Evolutionary conservation across 768 basidiomycete genomes (phyloP).

Genomic region (Mycena latifolia): DNA sequence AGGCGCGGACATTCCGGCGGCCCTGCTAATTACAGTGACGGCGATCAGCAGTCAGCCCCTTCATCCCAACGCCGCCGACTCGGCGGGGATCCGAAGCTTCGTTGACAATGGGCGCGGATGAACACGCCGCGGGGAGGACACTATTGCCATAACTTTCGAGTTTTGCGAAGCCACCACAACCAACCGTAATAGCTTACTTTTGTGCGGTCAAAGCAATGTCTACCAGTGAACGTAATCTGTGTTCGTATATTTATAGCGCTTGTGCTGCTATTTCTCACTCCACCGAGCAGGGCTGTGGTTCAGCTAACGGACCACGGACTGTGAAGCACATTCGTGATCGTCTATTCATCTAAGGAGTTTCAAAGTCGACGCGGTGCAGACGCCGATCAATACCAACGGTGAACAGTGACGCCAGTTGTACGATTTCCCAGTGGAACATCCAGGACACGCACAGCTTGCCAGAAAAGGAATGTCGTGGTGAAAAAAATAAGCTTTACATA

Average conservation of each 20-base stretch:
- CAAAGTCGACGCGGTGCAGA: not conserved
- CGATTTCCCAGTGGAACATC: not conserved
- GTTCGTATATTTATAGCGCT: not conserved
- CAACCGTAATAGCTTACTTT: too few relatives aligned
- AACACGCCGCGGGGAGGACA: too few relatives aligned
- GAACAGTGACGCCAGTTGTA: not conserved
- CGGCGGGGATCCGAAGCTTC: not conserved
- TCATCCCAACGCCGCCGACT: conserved; percentile 7
- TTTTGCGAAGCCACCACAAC: too few relatives aligned
- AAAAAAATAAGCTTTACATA: not conserved
- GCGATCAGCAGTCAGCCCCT: not conserved
- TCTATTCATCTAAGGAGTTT: not conserved
- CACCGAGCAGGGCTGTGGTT: too few relatives aligned
- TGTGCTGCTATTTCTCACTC: too few relatives aligned
- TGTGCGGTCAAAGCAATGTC: not conserved
- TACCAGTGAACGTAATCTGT: not conserved
- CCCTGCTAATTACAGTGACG: not conserved
- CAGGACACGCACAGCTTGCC: too few relatives aligned
- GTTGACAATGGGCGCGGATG: too few relatives aligned
- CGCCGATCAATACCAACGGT: not conserved
- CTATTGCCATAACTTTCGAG: too few relatives aligned
- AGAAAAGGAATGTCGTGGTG: too few relatives aligned
- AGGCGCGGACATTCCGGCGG: not conserved
- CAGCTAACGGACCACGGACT: not conserved
- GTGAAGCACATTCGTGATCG: not conserved